Evolutionary conservation across 2,329 filamentous ascomycete genomes (phyloP), one percentile per base, ranked within the genome.

Genomic region (Magnaporthiopsis poae): DNA sequence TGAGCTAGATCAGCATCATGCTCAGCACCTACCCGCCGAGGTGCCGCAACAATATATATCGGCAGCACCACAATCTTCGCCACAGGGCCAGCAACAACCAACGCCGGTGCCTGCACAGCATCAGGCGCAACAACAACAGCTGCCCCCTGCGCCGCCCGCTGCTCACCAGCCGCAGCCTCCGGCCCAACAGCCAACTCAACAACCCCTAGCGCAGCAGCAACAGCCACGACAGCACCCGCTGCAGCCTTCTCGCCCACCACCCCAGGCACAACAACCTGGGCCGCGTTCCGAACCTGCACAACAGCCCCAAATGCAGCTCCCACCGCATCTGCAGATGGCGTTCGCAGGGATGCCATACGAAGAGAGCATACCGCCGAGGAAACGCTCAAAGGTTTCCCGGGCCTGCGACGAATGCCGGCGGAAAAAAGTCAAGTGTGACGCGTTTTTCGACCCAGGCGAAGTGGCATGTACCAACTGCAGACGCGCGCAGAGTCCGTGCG

Each of bases 351-450:
- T 62, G 72, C 74, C 69, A 82, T 61, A 63, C 62, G 68, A 82
- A 59, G 87, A 89, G 69, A 82, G 82, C 67, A 86, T 87, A 13
- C 85, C 88, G 18, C 88, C 89, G 0, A 82, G 89, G 69, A 95
- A 95, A 75, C 83, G 92, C 68, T 90, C 89, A 7, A 96, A 96
- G 76, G 91, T 95, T 7, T 96, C 92, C 13, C 85, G 92, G 56
- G 92, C 92, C 1, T 96, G 92, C 72, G 92, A 96, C 74, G 91
- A 96, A 74, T 96, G 92, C 74, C 84, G 92, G 61, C 85, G 92
- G 66, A 96, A 96, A 77, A 96, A 94, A 80, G 91, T 96, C 68
- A 91, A 92, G 73, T 96, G 92, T 73, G 92, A 96, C 77, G 90
- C 91, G 5, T 85, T 86, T 68, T 88, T 88, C 11, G 91, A 96